Conservation (phyloP, 805 yeast species). For the Starmera amethionina region DNA sequence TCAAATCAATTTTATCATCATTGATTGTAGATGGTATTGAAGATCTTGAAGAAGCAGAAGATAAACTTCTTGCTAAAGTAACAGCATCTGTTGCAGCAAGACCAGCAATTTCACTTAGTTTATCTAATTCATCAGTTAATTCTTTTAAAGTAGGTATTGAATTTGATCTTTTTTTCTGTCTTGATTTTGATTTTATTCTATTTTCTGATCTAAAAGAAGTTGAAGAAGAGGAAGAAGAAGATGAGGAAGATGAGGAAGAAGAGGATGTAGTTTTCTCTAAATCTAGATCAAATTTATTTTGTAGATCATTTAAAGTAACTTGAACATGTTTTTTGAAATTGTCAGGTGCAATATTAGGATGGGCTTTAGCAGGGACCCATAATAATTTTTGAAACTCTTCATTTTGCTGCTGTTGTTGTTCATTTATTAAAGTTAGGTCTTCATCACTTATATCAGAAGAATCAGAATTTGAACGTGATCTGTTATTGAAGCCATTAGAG, state of each 20-base stretch:
- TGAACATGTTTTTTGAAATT: conserved; percentile 64
- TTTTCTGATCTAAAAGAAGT: too few species aligned
- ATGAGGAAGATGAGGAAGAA: neutral
- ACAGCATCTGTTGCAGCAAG: conserved; percentile 73
- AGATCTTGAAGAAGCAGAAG: conserved; percentile 55
- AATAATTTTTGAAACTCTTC: conserved; percentile 30
- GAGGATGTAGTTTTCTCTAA: too few species aligned
- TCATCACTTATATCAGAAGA: conserved; percentile 6
- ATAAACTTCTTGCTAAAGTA: conserved; percentile 70
- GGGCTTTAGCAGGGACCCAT: conserved; percentile 95
- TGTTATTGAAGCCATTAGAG: too few species aligned
- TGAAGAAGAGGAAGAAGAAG: neutral
- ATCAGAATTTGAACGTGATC: conserved; percentile 8
- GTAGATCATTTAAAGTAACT: conserved; percentile 21
- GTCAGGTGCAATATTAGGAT: conserved; percentile 93
- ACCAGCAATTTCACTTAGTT: conserved; percentile 67
- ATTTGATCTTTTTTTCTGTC: conserved; percentile 3
- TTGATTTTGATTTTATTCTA: too few species aligned
- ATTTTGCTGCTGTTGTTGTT: neutral
- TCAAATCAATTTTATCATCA: neutral
- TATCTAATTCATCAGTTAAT: conserved; percentile 66
- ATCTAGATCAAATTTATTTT: conserved; percentile 4
- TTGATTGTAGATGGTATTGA: conserved; percentile 2
- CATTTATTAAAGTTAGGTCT: neutral
- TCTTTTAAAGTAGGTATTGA: conserved; percentile 57